A percentile compares a stretch with the other conserved stretches of the same genome.
phyloP scores from a whole-genome alignment of 148 eudicot genomes.

The Rhododendron griersonianum region DNA sequence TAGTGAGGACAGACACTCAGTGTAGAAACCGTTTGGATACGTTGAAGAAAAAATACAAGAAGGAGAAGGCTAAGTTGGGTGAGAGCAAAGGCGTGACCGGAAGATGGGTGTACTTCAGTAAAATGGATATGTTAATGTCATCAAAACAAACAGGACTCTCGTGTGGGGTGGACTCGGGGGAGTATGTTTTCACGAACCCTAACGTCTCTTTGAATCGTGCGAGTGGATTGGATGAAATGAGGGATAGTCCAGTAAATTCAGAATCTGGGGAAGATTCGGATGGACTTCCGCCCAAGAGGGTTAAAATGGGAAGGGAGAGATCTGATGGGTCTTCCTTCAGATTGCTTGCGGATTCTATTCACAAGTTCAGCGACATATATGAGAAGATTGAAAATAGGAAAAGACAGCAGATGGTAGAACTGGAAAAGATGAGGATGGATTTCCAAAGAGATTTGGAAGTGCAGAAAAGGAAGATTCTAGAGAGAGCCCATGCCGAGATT shows the following conservation, averaged over 20 bases:
- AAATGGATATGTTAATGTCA: conserved; percentile 61
- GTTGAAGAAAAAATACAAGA: conserved; percentile 76
- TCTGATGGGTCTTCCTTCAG: conserved; percentile 32
- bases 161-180: conserved; percentile 62
- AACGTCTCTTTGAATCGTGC: conserved; percentile 40
- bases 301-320: conserved; percentile 19
- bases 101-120: conserved; percentile 66
- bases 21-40: conserved; percentile 73
- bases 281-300: conserved; percentile 45
- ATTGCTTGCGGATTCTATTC: conserved; percentile 69
- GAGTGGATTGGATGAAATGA: conserved; percentile 61
- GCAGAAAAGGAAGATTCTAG: conserved; percentile 59
- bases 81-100: conserved; percentile 18
- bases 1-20: conserved; percentile 58
- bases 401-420: conserved; percentile 53
- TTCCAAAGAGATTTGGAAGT: conserved; percentile 62
- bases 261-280: conserved; percentile 43
- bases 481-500: conserved; percentile 64
- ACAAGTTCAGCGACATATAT: conserved; percentile 57
- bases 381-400: conserved; percentile 54
- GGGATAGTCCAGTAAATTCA: conserved; percentile 49
- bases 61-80: conserved; percentile 41
- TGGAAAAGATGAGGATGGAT: conserved; percentile 75
- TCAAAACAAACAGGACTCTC: conserved; percentile 39
- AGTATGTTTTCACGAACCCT: conserved; percentile 49